Evolutionary conservation across 2,329 filamentous ascomycete genomes (phyloP), one percentile per base, ranked within the genome.

Genomic region (Fusarium staphyleae): DNA sequence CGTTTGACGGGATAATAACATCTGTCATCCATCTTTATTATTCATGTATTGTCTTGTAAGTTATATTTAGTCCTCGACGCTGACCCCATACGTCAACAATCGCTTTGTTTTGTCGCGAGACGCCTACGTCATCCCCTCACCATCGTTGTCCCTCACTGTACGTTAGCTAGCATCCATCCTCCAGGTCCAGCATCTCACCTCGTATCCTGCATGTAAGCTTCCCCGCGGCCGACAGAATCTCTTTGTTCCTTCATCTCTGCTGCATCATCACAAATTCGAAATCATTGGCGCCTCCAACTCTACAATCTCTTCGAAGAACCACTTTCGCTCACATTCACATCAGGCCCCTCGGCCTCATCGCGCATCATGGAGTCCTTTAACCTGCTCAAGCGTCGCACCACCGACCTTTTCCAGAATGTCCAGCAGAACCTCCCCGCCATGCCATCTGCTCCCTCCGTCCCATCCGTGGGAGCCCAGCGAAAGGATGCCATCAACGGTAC

Each of bases 361-460:
- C 30, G 36, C 22, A 42, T 16, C 47, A 67, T 67, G 81, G 81
- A 84, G 58, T 78, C 79, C 41, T 81, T 85, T 66, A 72, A 74
- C 35, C 70, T 77, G 60, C 75, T 85, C 54, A 81, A 79, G 71
- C 82, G 81, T 68, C 82, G 81, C 57, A 80, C 81, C 24, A 80
- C 79, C 58, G 80, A 82, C 68, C 71, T 84, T 45, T 60, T 84
- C 44, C 73, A 78, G 57, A 80, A 78, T 48, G 70, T 81, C 19
- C 79, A 81, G 22, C 75, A 80, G 49, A 79, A 75, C 55, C 66
- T 80, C 37, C 74, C 76, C 37, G 52, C 70, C 24, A 68, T 75
- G 62, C 72, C 74, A n/a, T 58, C 64, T 22, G 54, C 62, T 30
- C 75, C 76, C 43, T 55, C 71, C 22, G 68, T 73, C 51, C 72